These are phyloP conservation scores for Tritrichomonas musculus DNA, from an alignment of 208 protist genomes.

Conservation along the genomic window DNA sequence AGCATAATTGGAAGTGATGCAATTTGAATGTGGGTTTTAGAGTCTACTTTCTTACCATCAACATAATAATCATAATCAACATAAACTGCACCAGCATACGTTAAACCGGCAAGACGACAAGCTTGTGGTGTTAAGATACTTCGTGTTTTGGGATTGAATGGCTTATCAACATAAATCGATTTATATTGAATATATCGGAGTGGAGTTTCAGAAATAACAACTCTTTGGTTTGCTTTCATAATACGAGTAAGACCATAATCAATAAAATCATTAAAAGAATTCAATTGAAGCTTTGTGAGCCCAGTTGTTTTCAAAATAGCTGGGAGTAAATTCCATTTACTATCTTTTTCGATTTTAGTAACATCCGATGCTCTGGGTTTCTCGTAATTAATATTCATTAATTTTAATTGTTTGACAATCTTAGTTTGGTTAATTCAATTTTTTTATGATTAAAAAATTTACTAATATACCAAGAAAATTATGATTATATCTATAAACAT, in stretches of 20 bases:
- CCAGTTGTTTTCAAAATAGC: not conserved
- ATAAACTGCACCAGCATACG: not conserved
- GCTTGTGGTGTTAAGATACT: not conserved
- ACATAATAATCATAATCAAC: slow-evolving; percentile 23
- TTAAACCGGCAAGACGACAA: not conserved
- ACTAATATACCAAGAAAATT: too few species aligned
- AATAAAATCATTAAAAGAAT: slow-evolving; percentile 27
- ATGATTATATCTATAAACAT: too few species aligned
- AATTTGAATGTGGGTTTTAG: slow-evolving; percentile 72
- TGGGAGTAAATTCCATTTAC: slow-evolving; percentile 1
- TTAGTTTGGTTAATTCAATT: too few species aligned
- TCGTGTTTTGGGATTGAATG: not conserved
- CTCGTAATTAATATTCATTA: too few species aligned
- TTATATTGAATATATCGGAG: not conserved
- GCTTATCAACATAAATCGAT: not conserved
- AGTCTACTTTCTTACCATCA: not conserved
- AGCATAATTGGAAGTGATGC: slow-evolving; percentile 92
- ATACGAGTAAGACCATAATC: not conserved
- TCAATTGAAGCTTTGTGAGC: not conserved
- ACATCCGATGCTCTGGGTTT: not conserved
- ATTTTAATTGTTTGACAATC: too few species aligned
- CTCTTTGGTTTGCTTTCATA: slow-evolving; percentile 7
- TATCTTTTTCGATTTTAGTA: not conserved
- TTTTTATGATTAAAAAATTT: too few species aligned
- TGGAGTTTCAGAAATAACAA: not conserved